Percentiles rank a stretch among this genome's conserved stretches.
Evolutionary conservation across 2,329 filamentous ascomycete species (phyloP).

Genomic region (Macrophomina tecta): DNA sequence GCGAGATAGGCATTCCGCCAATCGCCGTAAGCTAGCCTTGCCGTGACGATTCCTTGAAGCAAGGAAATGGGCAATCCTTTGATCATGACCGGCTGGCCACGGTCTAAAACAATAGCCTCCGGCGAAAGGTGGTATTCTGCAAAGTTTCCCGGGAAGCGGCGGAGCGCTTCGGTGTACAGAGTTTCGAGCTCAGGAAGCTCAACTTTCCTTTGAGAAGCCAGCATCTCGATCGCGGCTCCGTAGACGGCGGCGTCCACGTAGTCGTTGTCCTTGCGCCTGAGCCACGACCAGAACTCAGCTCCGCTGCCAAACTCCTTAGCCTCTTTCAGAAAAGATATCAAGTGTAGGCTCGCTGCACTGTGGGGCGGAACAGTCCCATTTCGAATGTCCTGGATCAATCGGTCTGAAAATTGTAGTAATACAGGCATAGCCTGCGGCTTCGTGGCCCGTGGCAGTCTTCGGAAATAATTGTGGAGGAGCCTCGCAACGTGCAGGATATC

Average conservation of each 20-base stretch:
- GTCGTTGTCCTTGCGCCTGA: slow-evolving; percentile 49
- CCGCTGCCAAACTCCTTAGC: slow-evolving; percentile 47
- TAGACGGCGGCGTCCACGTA: slow-evolving; percentile 53
- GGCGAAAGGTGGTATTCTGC: slow-evolving; percentile 55
- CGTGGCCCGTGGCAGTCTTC: not conserved
- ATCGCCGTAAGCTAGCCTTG: slow-evolving; percentile 53
- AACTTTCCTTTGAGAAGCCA: slow-evolving; percentile 49
- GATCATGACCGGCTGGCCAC: slow-evolving; percentile 40
- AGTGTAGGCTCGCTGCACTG: slow-evolving; percentile 50
- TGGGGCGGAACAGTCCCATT: slow-evolving; percentile 44
- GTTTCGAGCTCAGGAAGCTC: slow-evolving; percentile 51
- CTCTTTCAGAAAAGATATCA: slow-evolving; percentile 56
- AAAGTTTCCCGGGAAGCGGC: slow-evolving; percentile 55
- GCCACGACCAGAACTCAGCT: slow-evolving; percentile 56
- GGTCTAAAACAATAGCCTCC: slow-evolving; percentile 54
- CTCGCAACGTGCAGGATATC: slow-evolving; percentile 6
- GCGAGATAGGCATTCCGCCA: slow-evolving; percentile 57
- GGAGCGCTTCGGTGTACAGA: slow-evolving; percentile 53
- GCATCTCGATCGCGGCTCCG: slow-evolving; percentile 56
- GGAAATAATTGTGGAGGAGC: slow-evolving; percentile 8
- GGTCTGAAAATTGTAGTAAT: slow-evolving; percentile 10
- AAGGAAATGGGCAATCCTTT: slow-evolving; percentile 50
- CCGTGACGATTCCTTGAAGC: slow-evolving; percentile 56
- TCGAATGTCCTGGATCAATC: slow-evolving; percentile 42
- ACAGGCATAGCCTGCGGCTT: not conserved